Conservation (phyloP, 225 moss, liverwort and hornwort species). For the Neckera pumila region DNA sequence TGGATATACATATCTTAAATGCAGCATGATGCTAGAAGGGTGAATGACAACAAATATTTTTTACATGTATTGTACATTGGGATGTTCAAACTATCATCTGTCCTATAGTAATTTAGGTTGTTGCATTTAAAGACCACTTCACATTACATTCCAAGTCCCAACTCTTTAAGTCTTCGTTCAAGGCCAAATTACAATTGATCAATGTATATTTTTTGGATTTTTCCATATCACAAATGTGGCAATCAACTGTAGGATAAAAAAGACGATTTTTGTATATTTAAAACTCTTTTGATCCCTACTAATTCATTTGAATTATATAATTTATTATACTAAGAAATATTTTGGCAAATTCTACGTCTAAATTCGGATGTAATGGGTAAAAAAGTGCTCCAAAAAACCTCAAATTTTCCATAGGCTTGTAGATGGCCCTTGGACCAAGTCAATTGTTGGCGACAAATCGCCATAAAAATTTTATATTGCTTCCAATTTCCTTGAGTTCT, state of each 20-base stretch:
- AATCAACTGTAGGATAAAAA: background rate
- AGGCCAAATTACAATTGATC: background rate
- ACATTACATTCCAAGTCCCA: background rate
- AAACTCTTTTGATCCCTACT: background rate
- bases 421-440: background rate
- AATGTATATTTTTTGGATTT: background rate
- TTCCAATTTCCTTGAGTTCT: background rate
- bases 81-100: rapidly evolving
- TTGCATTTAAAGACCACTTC: background rate
- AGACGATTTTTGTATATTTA: background rate
- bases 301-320: background rate
- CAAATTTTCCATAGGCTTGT: background rate
- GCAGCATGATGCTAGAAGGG: background rate
- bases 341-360: background rate
- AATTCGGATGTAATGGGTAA: background rate
- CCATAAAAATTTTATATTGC: background rate
- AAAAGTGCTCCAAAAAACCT: background rate
- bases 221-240: background rate
- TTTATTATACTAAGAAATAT: background rate
- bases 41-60: background rate
- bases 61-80: background rate
- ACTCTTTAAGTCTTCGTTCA: rapidly evolving
- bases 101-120: background rate
- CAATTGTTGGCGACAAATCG: background rate
- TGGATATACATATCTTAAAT: too few species aligned